Evolutionary conservation across 2,329 filamentous ascomycete species (phyloP), one percentile per base, ranked within the genome.

Genomic region (Stromatinia cepivora): DNA sequence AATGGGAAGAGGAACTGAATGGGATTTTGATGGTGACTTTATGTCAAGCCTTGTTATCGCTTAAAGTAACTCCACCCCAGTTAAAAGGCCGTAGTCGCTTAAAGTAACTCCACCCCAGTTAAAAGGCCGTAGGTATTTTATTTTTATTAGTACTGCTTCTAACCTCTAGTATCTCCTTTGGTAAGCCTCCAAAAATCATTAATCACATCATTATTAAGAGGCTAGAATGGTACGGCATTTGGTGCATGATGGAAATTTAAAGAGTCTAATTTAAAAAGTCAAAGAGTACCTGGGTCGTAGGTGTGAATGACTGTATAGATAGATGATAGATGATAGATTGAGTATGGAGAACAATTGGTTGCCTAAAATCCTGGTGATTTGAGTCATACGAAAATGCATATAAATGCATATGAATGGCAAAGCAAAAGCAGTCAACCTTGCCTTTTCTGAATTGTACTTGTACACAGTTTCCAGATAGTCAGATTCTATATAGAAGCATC

Each of bases 31-130:
- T n/a, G 48, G 25, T 25, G 50, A 15, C 50, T 65, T 65, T 66
- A 66, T 66, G 50, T 66, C 36, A 56, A 54, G 63, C 61, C 46
- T 63, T 52, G 46, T 63, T 15, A 15, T 63, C 61, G 61, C 61
- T 63, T 63, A 63, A 39, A 8, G 22, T 39, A n/a, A 7, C 0
- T 22, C 22, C 36, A 58, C 36, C 22, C 56, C 13, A 10, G 54
- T 17, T 6, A 13, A 10, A 25, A 45, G n/a, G n/a, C n/a, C n/a
- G n/a, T n/a, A n/a, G n/a, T 63, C 61, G 61, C 61, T 63, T 63
- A 63, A 39, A 8, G 22, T 39, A n/a, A 7, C 0, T 22, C 22
- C 36, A 58, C 36, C 22, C 56, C 13, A 10, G 54, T 17, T 6
- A 13, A 39, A 58, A 34, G 7, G 22, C 4, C 36, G 34, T 39